Evolutionary conservation across 352 stramenopile species (phyloP).

Genomic region (Hyaloperonospora arabidopsidis): DNA sequence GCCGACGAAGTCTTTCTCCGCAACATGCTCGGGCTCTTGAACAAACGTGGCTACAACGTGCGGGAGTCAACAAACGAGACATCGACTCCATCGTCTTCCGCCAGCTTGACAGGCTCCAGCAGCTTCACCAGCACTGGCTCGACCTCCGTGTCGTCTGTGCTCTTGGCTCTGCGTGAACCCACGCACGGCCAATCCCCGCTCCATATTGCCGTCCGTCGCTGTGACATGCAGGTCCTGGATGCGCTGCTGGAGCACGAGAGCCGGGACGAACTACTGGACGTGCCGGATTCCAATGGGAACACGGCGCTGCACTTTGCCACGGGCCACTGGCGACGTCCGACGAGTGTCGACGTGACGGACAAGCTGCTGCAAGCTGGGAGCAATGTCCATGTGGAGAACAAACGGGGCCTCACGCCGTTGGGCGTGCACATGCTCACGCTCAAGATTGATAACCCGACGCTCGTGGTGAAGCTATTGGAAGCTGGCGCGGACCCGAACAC

Average conservation of each 20-base stretch:
- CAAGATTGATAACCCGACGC: constrained; percentile 58
- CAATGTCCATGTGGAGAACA: constrained; percentile 46
- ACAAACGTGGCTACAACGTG: constrained; percentile 81
- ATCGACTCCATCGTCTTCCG: constrained; percentile 44
- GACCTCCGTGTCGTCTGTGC: constrained; percentile 47
- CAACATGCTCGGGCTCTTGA: constrained; percentile 66
- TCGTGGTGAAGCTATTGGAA: constrained; percentile 62
- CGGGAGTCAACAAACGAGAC: constrained; percentile 52
- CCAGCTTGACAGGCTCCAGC: constrained; percentile 29
- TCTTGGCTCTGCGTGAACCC: constrained; percentile 62
- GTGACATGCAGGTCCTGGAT: constrained; percentile 61
- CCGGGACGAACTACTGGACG: constrained; percentile 58
- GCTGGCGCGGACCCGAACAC: constrained; percentile 48
- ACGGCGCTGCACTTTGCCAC: constrained; percentile 72
- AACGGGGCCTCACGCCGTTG: constrained; percentile 55
- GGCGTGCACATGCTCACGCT: constrained; percentile 75
- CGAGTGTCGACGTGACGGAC: constrained; percentile 39
- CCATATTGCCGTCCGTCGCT: constrained; percentile 70
- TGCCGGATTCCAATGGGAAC: constrained; percentile 73
- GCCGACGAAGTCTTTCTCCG: constrained; percentile 59
- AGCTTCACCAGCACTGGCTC: constrained; percentile 58
- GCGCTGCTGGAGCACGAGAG: constrained; percentile 64
- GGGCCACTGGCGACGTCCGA: constrained; percentile 46
- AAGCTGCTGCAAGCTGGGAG: constrained; percentile 47
- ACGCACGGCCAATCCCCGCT: constrained; percentile 70